A percentile compares a stretch with the other conserved stretches of the same genome.
These are phyloP conservation scores for Larix kaempferi DNA, from an alignment of 75 land plant genomes.

Conservation along the genomic window DNA sequence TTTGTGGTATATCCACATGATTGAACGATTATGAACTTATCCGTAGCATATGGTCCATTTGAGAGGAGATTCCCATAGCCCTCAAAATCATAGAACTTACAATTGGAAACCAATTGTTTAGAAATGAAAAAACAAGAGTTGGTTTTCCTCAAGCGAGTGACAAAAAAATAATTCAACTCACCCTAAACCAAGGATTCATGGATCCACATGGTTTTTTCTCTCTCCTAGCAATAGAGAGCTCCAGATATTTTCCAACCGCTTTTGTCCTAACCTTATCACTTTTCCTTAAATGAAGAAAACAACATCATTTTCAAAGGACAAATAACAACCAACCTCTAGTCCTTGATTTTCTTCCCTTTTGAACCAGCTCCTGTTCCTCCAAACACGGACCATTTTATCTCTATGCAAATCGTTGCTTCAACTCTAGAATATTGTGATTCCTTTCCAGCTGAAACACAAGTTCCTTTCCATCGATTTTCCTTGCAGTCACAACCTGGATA, in stretches of 20 bases:
- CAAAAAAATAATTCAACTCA: no score
- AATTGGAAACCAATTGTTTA: no score
- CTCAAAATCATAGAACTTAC: no score
- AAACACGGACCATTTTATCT: constrained; percentile 9
- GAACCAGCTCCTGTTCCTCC: constrained; percentile 49
- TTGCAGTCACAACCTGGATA: constrained; percentile 59
- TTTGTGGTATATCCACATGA: no score
- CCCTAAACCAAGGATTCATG: no score
- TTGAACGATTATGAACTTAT: no score
- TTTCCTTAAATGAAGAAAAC: constrained; percentile 50
- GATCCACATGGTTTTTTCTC: not conserved
- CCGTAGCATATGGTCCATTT: no score
- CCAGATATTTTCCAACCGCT: constrained; percentile 48
- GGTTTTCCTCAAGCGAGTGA: no score
- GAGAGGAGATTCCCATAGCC: no score
- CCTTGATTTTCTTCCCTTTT: constrained; percentile 71
- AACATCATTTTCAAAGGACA: constrained; percentile 52
- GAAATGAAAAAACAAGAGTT: no score
- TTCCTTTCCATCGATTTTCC: constrained; percentile 55
- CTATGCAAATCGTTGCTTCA: constrained; percentile 54
- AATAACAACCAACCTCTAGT: constrained; percentile 58
- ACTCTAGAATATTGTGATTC: constrained; percentile 47
- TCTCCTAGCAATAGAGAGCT: constrained; percentile 50
- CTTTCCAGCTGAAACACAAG: constrained; percentile 57
- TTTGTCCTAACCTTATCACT: constrained; percentile 57